Percentiles rank a stretch among this genome's conserved stretches.
Conservation (phyloP, 352 stramenopile genomes). For the Pythium aristosporum region DNA sequence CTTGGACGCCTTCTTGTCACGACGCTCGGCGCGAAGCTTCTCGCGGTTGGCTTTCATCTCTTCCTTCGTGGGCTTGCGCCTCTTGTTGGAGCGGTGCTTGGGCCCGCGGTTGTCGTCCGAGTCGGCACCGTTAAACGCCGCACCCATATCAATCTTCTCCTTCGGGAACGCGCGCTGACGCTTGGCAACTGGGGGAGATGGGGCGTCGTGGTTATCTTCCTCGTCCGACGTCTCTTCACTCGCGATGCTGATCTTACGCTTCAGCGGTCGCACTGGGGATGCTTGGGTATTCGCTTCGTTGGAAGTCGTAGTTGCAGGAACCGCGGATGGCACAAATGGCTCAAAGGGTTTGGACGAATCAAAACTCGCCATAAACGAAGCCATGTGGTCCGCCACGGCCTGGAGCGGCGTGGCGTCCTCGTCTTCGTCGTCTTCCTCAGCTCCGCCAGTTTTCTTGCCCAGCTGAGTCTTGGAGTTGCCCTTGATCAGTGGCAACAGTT, state of each 20-base stretch:
- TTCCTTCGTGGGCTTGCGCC: slow-evolving; percentile 51
- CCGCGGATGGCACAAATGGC: slow-evolving; percentile 13
- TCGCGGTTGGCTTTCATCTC: slow-evolving; percentile 55
- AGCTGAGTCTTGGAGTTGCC: slow-evolving; percentile 3
- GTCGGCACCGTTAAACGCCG: slow-evolving; percentile 58
- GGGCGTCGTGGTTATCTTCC: slow-evolving; percentile 12
- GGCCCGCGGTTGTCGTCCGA: slow-evolving; percentile 32
- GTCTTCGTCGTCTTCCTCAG: slow-evolving; percentile 28
- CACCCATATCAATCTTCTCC: slow-evolving; percentile 75
- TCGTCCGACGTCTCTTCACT: neutral
- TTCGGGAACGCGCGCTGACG: slow-evolving; percentile 17
- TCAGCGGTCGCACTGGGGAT: neutral
- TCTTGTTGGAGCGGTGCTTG: slow-evolving; percentile 10
- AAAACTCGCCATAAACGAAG: slow-evolving; percentile 38
- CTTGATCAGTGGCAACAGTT: slow-evolving; percentile 13
- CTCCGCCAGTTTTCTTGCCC: slow-evolving; percentile 11
- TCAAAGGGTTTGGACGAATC: slow-evolving; percentile 1
- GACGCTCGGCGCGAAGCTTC: slow-evolving; percentile 52
- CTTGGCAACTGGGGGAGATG: neutral
- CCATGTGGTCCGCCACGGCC: slow-evolving; percentile 39
- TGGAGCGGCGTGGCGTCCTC: slow-evolving; percentile 19
- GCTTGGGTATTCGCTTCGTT: neutral
- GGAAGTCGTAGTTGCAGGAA: neutral
- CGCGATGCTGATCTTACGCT: slow-evolving; percentile 5
- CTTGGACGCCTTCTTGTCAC: slow-evolving; percentile 55